These are phyloP conservation scores for Trifolium subterraneum DNA, from an alignment of 306 rosid species.

Conservation along the genomic window DNA sequence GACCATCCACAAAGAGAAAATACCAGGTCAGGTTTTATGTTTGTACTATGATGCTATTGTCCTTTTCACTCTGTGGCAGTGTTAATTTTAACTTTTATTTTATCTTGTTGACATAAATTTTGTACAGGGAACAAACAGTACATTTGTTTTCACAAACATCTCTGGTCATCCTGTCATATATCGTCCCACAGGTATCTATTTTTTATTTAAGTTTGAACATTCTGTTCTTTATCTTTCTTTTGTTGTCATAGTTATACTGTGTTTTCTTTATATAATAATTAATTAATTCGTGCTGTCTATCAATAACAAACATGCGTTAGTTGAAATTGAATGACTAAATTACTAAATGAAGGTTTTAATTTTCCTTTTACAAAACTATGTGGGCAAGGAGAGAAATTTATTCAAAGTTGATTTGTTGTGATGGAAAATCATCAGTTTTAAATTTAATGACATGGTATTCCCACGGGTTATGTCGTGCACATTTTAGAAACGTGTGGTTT, in stretches of 20 bases:
- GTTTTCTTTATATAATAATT: slow-evolving; percentile 18
- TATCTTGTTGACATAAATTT: slow-evolving; percentile 38
- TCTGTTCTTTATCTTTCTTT: slow-evolving; percentile 23
- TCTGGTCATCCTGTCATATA: slow-evolving; percentile 72
- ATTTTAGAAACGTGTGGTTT: slow-evolving; percentile 8
- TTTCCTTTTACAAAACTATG: slow-evolving; percentile 15
- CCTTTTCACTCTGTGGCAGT: slow-evolving; percentile 27
- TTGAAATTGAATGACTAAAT: slow-evolving; percentile 7
- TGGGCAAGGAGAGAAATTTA: slow-evolving; percentile 15
- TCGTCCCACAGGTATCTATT: slow-evolving; percentile 81
- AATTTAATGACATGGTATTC: neutral
- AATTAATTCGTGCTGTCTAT: slow-evolving; percentile 21
- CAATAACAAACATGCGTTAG: slow-evolving; percentile 2
- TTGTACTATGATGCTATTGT: slow-evolving; percentile 6
- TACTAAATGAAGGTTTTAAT: slow-evolving; percentile 2
- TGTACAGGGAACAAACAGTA: slow-evolving; percentile 83
- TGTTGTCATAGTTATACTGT: neutral
- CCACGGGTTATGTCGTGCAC: neutral
- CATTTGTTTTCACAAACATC: slow-evolving; percentile 84
- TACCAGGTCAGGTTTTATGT: slow-evolving; percentile 68
- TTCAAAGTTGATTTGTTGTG: slow-evolving; percentile 18
- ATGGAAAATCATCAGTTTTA: slow-evolving; percentile 16
- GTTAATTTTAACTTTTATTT: slow-evolving; percentile 4
- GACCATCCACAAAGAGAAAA: slow-evolving; percentile 71
- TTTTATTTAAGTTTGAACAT: slow-evolving; percentile 2